These are phyloP conservation scores for Coffea humblotiana DNA, from an alignment of 305 asterid genomes.

Conservation along the genomic window DNA sequence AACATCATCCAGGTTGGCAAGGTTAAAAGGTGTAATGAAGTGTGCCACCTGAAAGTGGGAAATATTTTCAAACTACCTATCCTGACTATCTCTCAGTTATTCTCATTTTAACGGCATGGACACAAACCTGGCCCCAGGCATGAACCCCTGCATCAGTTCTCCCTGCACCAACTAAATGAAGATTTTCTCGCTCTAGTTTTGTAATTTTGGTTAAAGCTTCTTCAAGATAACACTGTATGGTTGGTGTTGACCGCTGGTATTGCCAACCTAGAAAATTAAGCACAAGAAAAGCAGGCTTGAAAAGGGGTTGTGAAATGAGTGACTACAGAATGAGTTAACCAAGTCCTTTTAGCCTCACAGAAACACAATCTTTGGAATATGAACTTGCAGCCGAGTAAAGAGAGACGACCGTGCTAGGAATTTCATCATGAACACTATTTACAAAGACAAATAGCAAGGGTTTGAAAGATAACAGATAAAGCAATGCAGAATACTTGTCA, in stretches of 20 bases:
- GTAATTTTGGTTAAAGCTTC: slow-evolving; percentile 60
- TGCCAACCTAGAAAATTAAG: slow-evolving; percentile 67
- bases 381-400: not conserved
- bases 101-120: slow-evolving; percentile 13
- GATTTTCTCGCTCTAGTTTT: slow-evolving; percentile 64
- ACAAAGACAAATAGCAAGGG: not conserved
- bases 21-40: slow-evolving; percentile 72
- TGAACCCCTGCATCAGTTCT: slow-evolving; percentile 99
- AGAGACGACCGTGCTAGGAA: not conserved
- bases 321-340: not conserved
- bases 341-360: not conserved
- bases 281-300: not conserved
- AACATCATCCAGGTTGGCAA: slow-evolving; percentile 57
- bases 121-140: slow-evolving; percentile 90
- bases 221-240: slow-evolving; percentile 73
- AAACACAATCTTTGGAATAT: not conserved
- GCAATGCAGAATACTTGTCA: not conserved
- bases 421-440: not conserved
- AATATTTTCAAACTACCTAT: slow-evolving; percentile 4
- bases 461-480: not conserved
- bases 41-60: slow-evolving; percentile 72
- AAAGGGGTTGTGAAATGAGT: not conserved
- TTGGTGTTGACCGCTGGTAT: slow-evolving; percentile 76
- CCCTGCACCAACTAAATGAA: slow-evolving; percentile 72
- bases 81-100: not conserved